Base-by-base conservation (phyloP, 2,329 filamentous ascomycete species). In the Fusarium luffae region DNA sequence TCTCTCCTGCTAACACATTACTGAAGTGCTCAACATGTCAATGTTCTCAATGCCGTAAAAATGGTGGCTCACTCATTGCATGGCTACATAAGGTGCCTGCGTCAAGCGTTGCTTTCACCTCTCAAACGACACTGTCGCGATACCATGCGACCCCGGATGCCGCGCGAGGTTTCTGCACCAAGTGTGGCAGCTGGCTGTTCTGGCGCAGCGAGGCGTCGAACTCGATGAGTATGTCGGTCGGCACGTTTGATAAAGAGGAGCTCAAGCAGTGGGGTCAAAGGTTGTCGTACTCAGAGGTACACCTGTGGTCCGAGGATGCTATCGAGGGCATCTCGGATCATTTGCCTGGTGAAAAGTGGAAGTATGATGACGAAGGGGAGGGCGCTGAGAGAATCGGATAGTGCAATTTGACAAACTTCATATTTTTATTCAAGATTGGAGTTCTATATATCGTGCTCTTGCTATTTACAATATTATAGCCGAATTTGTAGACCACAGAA, bases 11-110 rank as follows among this genome's bases (percentile, higher is more conserved):
- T 50, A 19, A 63, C 57, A 48, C 21, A 50, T 54, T 40, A 13
- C 13, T 14, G 7, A 50, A 85, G 83, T 79, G 79, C 63, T 74
- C 76, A 47, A 85, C 82, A 9, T 88, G 85, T 73, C 85, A 88
- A 69, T 88, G 86, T 77, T 84, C 83, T 9, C 85, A 87, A 73
- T 87, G 85, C 76, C 85, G 86, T 72, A 84, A 84, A 59, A 80
- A 83, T 63, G 83, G 83, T 10, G 85, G 85, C 54, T 74, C 81
- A 6, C 79, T 88, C 55, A 76, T 86, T 70, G 79, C 82, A 65
- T 76, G 79, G 58, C 75, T 79, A 50, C 81, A 86, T 70, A 72
- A 58, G 7, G 70, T 85, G 1, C 79, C 79, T 7, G 47, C 71
- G 55, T 74, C 65, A 4, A 74, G 78, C 43, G 74, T 86, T 23